phyloP scores from a whole-genome alignment of 2,329 filamentous ascomycete genomes.

The Elsinoe arachidis region DNA sequence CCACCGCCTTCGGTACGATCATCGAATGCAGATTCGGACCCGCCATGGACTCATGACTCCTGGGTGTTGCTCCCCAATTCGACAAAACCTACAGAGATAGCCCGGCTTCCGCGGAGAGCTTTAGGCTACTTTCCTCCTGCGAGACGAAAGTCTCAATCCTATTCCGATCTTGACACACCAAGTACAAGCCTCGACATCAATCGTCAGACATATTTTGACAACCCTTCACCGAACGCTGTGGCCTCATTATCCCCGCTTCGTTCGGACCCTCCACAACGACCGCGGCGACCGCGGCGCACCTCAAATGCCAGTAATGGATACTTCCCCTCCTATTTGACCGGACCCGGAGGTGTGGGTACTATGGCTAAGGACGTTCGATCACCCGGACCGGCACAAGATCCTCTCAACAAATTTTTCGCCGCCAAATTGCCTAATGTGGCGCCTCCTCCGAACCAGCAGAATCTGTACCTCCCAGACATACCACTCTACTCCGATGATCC shows the following conservation, averaged over 20 bases:
- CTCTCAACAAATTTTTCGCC: constrained; percentile 73
- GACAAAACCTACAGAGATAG: constrained; percentile 70
- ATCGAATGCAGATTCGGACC: constrained; percentile 48
- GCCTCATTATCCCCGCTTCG: constrained; percentile 26
- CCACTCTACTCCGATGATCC: constrained; percentile 39
- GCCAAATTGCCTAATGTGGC: constrained; percentile 74
- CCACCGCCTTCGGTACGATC: constrained; percentile 27
- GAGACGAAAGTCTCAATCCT: constrained; percentile 72
- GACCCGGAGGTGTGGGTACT: constrained; percentile 82
- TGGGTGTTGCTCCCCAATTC: constrained; percentile 76
- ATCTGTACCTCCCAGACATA: constrained; percentile 52
- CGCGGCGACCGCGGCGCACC: constrained; percentile 31
- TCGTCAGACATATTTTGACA: constrained; percentile 33
- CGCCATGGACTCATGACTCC: constrained; percentile 74
- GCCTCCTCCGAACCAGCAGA: constrained; percentile 48
- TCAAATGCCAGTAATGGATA: constrained; percentile 33
- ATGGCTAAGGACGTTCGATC: constrained; percentile 61
- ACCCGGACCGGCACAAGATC: constrained; percentile 76
- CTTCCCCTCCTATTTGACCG: constrained; percentile 53
- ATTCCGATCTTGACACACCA: constrained; percentile 54
- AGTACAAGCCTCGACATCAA: constrained; percentile 55
- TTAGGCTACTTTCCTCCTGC: constrained; percentile 89
- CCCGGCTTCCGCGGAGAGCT: constrained; percentile 67
- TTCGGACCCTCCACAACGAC: constrained; percentile 30
- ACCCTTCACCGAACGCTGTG: constrained; percentile 23